Base-by-base conservation (phyloP, 371 early-diverging fungal genomes). In the Racocetra persica region DNA sequence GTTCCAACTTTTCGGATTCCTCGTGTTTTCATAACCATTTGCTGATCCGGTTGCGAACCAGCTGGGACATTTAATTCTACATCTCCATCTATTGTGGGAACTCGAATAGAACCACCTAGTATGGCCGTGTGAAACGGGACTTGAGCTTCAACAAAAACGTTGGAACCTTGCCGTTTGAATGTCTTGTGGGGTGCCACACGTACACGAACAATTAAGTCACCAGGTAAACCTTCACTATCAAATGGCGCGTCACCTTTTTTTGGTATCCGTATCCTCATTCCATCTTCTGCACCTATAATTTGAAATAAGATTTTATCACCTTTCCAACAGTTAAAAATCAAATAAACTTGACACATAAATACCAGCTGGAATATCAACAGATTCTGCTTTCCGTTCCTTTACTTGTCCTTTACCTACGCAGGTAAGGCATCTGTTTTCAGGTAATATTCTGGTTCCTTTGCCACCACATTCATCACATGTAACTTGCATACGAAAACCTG, bases 21-120 rank as follows among this genome's bases (percentile, higher is more conserved):
- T 28, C 95, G 91, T 24, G 88, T 88, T 71, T 93, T 88, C 81
- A 98, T 84, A 20, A 92, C 86, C 55, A 93, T 91, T 69, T 90
- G 89, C 26, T 97, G 97, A 32, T 92, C 94, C 1, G 97, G 96
- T 82, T 98, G 98, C 10, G 94, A 92, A 36, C 97, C 97, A 11
- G 93, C 82, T 7, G 92, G 93, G 24, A 98, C 84, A 77, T 90
- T 93, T 55, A 98, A 85, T 74, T 98, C 98, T 1, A 97, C 96
- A 80, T 96, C 95, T 59, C 98, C 98, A 82, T 95, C 95, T 13
- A 97, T 88, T 10, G 98, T 97, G 4, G 97, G 97, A 54, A 98
- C 91, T 6, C 91, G 89, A 24, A 97, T 84, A 6, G 86, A 87
- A 69, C 98, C 98, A 55, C 98, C 98, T 49, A 98, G 85, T 1